Evolutionary conservation across 768 basidiomycete genomes (phyloP).

Genomic region (Boletus tomentosulus): DNA sequence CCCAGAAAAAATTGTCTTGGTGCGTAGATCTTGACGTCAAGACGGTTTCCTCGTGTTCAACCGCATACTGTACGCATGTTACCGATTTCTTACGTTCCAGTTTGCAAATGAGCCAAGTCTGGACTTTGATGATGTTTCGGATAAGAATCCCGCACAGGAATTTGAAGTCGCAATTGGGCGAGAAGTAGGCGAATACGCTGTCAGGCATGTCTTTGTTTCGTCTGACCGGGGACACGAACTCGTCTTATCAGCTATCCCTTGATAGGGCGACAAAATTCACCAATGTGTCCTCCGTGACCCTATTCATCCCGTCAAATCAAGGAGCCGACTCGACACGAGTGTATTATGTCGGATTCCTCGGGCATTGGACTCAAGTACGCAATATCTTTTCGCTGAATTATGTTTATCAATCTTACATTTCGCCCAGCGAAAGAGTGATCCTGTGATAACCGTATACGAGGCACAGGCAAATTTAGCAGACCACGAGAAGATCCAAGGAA

Average conservation of each 20-base stretch:
- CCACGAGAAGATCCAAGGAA: slow-evolving; percentile 83
- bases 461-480: slow-evolving; percentile 83
- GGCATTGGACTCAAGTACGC: slow-evolving; percentile 73
- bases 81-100: slow-evolving; percentile 25
- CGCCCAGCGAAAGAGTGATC: slow-evolving; percentile 65
- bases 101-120: slow-evolving; percentile 73
- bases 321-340: slow-evolving; percentile 73
- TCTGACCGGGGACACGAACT: neutral
- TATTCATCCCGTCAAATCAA: slow-evolving; percentile 78
- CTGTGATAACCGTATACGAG: slow-evolving; percentile 86
- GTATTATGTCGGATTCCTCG: slow-evolving; percentile 84
- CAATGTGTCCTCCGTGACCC: slow-evolving; percentile 72
- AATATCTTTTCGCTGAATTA: neutral
- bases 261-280: slow-evolving; percentile 81
- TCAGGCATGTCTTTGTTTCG: slow-evolving; percentile 53
- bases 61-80: neutral
- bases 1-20: slow-evolving; percentile 66
- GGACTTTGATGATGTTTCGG: slow-evolving; percentile 73
- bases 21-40: slow-evolving; percentile 33
- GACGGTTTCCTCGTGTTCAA: neutral
- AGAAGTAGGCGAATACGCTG: slow-evolving; percentile 80
- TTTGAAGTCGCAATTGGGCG: slow-evolving; percentile 64
- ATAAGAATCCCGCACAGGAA: slow-evolving; percentile 65
- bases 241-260: neutral
- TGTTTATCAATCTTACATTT: slow-evolving; percentile 1